Evolutionary conservation across 2,329 filamentous ascomycete genomes (phyloP), one percentile per base, ranked within the genome.

Genomic region (Pseudocercospora crystallina): DNA sequence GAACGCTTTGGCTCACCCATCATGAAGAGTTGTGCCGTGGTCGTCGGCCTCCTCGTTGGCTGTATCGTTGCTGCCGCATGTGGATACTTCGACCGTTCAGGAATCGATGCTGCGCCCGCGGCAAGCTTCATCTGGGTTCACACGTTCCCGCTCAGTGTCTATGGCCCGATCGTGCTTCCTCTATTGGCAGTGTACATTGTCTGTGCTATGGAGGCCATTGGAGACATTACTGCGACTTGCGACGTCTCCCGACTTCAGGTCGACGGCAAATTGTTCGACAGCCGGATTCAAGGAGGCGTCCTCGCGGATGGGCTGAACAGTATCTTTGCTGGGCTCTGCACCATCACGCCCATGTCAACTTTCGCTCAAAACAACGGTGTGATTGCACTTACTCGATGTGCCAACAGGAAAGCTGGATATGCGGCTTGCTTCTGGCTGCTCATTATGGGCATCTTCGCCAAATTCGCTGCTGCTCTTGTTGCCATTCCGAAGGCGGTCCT

Each of bases 361-460:
- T 91, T 91, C 60, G 88, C 88, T 0, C 87, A 91, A 68, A 92
- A 92, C 73, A 91, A 92, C 66, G 88, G 88, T 32, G 87, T 92
- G 44, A 91, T 94, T 54, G 86, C 88, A 0, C 76, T 94, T 38
- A 94, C 89, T 0, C 80, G 87, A 12, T 92, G 88, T 67, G 89
- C 89, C 1, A 92, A 90, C 68, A 82, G 89, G 47, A 86, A 84
- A 40, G 89, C 88, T 5, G 89, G 89, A 4, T 90, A 90, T 67
- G 86, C 84, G 42, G 87, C 84, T 65, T 90, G 82, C 67, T 77
- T 87, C 62, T 90, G 90, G 75, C 79, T 94, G 9, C 71, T 94
- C 54, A 69, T 94, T 59, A 90, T 90, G 82, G 89, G 89, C 12
- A 74, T 94, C 54, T 90, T 92, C 61, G 82, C 87, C 59, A 94